Evolutionary conservation across 257 asterid species (phyloP), one percentile per base, ranked within the genome.

Genomic region (Primulina huaijiensis): DNA sequence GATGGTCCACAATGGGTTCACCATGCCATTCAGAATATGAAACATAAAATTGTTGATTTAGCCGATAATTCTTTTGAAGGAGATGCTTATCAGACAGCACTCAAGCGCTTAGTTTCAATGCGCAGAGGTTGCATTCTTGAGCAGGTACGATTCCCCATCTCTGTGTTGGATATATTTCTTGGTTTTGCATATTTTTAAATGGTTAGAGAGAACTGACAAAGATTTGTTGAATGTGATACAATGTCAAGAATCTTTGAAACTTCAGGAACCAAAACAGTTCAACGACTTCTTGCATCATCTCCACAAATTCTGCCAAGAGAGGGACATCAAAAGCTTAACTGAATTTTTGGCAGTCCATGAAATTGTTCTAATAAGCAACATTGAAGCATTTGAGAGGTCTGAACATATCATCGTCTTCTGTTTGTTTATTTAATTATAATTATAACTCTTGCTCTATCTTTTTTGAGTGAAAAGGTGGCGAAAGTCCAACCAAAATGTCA

Each of bases 91-190:
- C 72, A 68, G 64, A 85, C 82, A 81, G 89, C 89, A 74, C 69
- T 88, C 38, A 83, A 87, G 77, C 89, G 99, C 73, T 75, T 90
- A 68, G 83, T 76, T 65, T 90, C 96, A 75, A 88, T 93, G 62
- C 96, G 97, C 43, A 87, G 82, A 68, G 91, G 96, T 61, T 93
- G 97, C 90, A 85, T 90, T 68, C 70, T 80, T 65, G 96, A 90
- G 73, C 97, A 93, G 92, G 99, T 89, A 80, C 30, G 27, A 73
- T 62, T 62, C 43, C 72, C 27, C 64, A 46, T 58, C 60, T 19
- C 30, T 37, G n/a, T 53, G 38, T 21, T 11, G 10, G 21, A 40
- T 9, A 8, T 64, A n/a, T 17, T 19, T 68, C 23, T 19, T 66
- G n/a, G 27, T 33, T 8, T 56, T 40, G 6, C 20, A 55, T n/a